These are phyloP conservation scores for Verticillium dahliae DNA, from an alignment of 2,329 filamentous ascomycete species.

Conservation along the genomic window DNA sequence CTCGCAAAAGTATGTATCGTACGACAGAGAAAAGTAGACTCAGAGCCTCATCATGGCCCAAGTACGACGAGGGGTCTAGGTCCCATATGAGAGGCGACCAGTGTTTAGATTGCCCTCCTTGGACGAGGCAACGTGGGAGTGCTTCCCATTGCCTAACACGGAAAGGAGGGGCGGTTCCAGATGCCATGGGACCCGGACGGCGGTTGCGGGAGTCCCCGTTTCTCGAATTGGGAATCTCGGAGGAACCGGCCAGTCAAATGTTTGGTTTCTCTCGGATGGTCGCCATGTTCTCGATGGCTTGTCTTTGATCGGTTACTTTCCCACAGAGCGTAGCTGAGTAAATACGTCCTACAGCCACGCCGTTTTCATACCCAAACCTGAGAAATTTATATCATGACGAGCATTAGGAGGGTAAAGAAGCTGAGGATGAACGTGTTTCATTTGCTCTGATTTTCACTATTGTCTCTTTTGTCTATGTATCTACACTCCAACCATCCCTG, in stretches of 20 bases:
- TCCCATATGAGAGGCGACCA: neutral
- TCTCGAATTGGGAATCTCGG: neutral
- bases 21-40: neutral
- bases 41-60: neutral
- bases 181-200: neutral
- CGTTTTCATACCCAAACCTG: no score
- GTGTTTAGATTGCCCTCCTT: neutral
- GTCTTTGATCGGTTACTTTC: no score
- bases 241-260: neutral
- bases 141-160: neutral
- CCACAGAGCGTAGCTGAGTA: no score
- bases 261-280: neutral
- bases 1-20: neutral
- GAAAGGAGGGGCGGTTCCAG: neutral
- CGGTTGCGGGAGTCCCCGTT: neutral
- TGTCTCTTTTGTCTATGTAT: neutral
- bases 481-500: no score
- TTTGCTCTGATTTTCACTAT: no score
- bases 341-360: no score
- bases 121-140: neutral
- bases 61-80: neutral
- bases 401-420: no score
- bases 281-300: no score
- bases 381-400: no score
- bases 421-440: no score